A percentile compares a stretch with the other conserved stretches of the same genome.
phyloP scores from a whole-genome alignment of 140 eudicot genomes.

The Senecio squalidus region DNA sequence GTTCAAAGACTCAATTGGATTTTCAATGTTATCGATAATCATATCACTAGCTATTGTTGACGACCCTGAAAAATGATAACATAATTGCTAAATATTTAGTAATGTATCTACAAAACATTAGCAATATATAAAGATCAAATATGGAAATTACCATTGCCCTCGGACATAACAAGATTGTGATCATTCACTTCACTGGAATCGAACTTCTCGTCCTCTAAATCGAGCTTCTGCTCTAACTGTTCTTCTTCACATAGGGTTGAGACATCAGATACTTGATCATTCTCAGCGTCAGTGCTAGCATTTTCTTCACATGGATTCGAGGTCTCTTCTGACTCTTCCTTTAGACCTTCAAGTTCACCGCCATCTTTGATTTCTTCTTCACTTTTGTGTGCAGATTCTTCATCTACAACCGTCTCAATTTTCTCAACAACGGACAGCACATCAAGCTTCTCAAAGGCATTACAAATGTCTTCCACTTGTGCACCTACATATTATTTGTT shows the following conservation, averaged over 20 bases:
- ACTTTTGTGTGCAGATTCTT: conserved; percentile 1
- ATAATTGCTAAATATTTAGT: background rate
- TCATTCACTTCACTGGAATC: background rate
- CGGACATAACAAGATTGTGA: too few species aligned
- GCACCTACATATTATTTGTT: conserved; percentile 3
- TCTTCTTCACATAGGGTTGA: too few species aligned
- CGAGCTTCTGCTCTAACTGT: background rate
- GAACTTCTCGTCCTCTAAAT: background rate
- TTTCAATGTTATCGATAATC: background rate
- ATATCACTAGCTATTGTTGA: background rate
- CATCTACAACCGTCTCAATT: background rate
- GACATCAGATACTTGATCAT: too few species aligned
- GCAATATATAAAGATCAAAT: too few species aligned
- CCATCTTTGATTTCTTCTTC: background rate
- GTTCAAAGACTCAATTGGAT: background rate
- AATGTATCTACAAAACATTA: too few species aligned
- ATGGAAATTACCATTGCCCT: too few species aligned
- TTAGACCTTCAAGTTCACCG: background rate
- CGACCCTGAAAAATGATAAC: conserved; percentile 7
- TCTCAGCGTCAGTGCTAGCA: too few species aligned
- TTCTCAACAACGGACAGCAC: conserved; percentile 7
- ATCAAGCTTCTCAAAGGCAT: conserved; percentile 25
- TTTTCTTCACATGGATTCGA: conserved; percentile 1
- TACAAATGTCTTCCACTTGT: conserved; percentile 24
- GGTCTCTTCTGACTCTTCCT: background rate